These are phyloP conservation scores for Paraphaeosphaeria minitans DNA, from an alignment of 2,329 filamentous ascomycete genomes.

Conservation along the genomic window DNA sequence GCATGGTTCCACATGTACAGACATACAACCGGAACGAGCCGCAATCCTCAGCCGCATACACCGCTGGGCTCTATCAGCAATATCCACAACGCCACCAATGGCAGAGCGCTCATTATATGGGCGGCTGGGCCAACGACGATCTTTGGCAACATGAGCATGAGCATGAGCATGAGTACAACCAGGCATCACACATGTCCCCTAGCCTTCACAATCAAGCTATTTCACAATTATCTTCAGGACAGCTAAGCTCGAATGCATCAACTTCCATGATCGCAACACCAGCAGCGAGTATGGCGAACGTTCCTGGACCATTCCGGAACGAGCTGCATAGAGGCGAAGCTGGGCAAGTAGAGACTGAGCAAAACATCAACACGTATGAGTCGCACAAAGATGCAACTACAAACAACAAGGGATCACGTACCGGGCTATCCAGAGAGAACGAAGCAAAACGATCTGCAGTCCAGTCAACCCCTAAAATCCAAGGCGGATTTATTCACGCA, in stretches of 20 bases:
- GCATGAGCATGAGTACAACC: neutral
- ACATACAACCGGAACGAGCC: neutral
- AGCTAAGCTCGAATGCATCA: neutral
- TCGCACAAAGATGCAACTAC: neutral
- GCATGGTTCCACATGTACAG: neutral
- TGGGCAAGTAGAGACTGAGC: neutral
- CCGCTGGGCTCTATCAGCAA: neutral
- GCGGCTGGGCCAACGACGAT: neutral
- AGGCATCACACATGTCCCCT: neutral
- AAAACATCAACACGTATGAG: neutral
- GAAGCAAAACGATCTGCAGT: neutral
- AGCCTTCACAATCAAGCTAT: neutral
- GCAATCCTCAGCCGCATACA: neutral
- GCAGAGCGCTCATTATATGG: neutral
- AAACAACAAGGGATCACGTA: neutral
- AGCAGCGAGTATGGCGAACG: neutral
- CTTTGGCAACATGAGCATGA: neutral
- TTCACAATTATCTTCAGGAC: constrained; percentile 3
- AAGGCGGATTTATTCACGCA: constrained; percentile 28
- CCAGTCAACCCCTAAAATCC: neutral
- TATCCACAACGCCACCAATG: neutral
- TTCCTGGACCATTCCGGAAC: neutral
- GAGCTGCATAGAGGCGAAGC: neutral
- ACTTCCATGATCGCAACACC: constrained; percentile 15
- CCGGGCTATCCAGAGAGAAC: neutral